These are phyloP conservation scores for Magnusiomyces clavatus DNA, from an alignment of 1,139 yeast genomes.

Conservation along the genomic window DNA sequence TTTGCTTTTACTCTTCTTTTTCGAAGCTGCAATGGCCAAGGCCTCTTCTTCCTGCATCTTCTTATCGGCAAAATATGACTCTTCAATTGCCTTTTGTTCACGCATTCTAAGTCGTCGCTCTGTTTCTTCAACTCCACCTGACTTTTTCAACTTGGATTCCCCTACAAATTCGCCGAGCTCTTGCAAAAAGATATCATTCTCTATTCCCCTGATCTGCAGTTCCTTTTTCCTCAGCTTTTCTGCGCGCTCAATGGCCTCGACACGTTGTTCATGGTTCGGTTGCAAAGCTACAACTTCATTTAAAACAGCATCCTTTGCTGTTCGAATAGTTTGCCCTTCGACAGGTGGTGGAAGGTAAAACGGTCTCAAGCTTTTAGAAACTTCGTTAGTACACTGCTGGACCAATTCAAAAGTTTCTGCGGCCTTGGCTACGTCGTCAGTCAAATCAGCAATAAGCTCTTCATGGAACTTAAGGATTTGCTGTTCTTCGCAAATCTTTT, in stretches of 20 bases:
- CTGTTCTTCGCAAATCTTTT: constrained; percentile 87
- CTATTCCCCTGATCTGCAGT: constrained; percentile 44
- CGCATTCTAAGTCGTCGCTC: constrained; percentile 61
- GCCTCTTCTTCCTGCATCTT: constrained; percentile 25
- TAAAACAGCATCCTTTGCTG: constrained; percentile 71
- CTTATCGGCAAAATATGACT: constrained; percentile 20
- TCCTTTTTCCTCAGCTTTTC: constrained; percentile 74
- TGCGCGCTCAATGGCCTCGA: constrained; percentile 84
- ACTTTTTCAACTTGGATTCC: constrained; percentile 61
- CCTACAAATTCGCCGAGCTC: constrained; percentile 75
- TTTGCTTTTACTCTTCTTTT: constrained; percentile 14
- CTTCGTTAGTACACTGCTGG: constrained; percentile 75
- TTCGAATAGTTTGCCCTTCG: constrained; percentile 26
- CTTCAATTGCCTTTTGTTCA: constrained; percentile 40
- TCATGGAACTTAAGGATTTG: constrained; percentile 87
- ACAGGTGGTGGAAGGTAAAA: constrained; percentile 24
- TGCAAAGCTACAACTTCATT: constrained; percentile 68
- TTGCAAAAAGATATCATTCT: constrained; percentile 59
- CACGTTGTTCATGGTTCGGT: constrained; percentile 78
- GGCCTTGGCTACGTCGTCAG: constrained; percentile 73
- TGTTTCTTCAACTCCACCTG: constrained; percentile 84
- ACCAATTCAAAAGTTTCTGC: constrained; percentile 75
- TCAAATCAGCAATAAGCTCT: constrained; percentile 69
- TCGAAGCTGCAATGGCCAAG: constrained; percentile 16
- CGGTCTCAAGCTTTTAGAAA: constrained; percentile 36